Base-by-base conservation (phyloP, 257 asterid species). In the Ilex aquifolium region DNA sequence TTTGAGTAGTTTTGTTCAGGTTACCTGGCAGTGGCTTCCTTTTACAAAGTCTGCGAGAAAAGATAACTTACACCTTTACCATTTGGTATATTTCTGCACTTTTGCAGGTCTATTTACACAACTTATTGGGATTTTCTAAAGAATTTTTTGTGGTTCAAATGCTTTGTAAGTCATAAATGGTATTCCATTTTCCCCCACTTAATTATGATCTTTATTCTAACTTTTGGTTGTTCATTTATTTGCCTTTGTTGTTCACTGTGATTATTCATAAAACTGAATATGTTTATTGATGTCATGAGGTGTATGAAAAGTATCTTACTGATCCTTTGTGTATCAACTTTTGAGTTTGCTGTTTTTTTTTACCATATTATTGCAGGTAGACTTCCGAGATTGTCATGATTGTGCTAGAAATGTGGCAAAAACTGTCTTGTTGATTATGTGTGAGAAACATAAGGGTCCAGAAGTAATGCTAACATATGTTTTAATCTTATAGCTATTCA, bases 21-120 rank as follows among this genome's bases (percentile, higher is more conserved):
- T 93, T 74, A 85, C 99, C n/a, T 93, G 99, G 99, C 91, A 87
- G 65, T 93, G 99, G 99, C 99, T 93, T 56, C 88, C 97, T 30
- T 90, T 93, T 74, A 82, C 94, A 36, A 90, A 67, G 79, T 87
- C 99, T 61, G 97, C 97, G 14, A 69, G 99, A 79, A 87, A 82
- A 78, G 99, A 93, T 64, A 62, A 77, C 70, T 74, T 93, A 70
- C 87, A 87, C 83, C 95, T 93, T 65, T 93, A 79, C 76, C 99
- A 93, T 69, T 93, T 96, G 99, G 99, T 93, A 81, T 52, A 77
- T 69, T 49, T 62, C 56, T 6, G 30, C 11, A 32, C 14, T 32
- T 65, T 54, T 52, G 40, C 40, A 13, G 29, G 59, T n/a, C n/a
- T 51, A 29, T 31, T 51, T 67, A 31, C 17, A 15, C 31, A 32